Evolutionary conservation across 495 filamentous ascomycete genomes (phyloP), one percentile per base, ranked within the genome.

Genomic region (Podospora comata): DNA sequence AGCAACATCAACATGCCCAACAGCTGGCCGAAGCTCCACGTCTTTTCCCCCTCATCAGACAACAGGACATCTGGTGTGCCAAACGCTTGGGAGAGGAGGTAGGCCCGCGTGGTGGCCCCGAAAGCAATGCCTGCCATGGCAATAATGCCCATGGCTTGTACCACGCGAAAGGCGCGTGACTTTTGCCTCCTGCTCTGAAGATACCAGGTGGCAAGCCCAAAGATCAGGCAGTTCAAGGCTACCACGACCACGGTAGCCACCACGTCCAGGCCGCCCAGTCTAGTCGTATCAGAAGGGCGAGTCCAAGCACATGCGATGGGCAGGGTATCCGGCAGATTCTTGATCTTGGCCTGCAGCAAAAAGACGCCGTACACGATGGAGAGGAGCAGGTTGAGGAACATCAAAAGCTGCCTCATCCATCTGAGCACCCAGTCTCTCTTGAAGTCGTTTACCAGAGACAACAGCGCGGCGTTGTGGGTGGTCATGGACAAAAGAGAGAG

Each of bases 341-440:
- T 75, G 68, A 78, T 78, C 55, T 84, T 82, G 58, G 75, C 76
- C 66, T 78, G 74, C 55, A 87, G 72, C 27, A 87, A 76, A 68
- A 82, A 84, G 20, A 85, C 76, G 6, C 86, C 85, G 53, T 76
- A 82, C 2, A 84, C 74, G 65, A 77, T 76, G 5, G 77, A 80
- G 32, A 88, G 80, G 4, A 77, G 77, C 23, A 88, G 71, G 76
- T 87, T 88, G 65, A 82, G 79, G 70, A 87, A 82, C 84, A 88
- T 87, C 73, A 87, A 77, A 18, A 81, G 67, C 72, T 88, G 85
- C 6, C 86, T 77, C 76, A 88, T 75, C 86, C 85, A 88, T 44
- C 86, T 75, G 62, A 88, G 70, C 1, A 88, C 85, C 85, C 85
- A 85, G 73, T 88, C 86, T 56, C 86, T 75, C 70, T 83, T 84